phyloP scores from a whole-genome alignment of 352 stramenopile genomes.

The Globisporangium polare region DNA sequence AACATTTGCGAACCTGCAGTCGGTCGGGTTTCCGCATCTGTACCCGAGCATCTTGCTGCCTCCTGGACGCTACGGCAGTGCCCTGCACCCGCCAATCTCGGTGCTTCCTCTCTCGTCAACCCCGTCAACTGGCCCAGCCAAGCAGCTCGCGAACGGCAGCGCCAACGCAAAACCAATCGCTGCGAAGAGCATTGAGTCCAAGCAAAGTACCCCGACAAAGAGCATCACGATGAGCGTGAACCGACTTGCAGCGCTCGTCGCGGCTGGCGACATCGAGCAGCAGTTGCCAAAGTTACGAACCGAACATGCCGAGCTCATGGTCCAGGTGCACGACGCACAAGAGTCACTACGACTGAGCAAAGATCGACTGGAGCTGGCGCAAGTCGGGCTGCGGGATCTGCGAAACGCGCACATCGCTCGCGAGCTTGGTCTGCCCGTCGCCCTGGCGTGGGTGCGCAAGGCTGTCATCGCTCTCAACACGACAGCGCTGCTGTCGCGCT shows the following conservation, averaged over 20 bases:
- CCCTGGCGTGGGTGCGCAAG: slow-evolving; percentile 52
- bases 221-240: slow-evolving; percentile 41
- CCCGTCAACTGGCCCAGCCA: background rate
- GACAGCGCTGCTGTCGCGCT: slow-evolving; percentile 31
- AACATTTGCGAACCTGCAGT: slow-evolving; percentile 31
- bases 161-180: background rate
- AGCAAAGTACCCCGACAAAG: background rate
- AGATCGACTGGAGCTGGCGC: slow-evolving; percentile 51
- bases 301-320: slow-evolving; percentile 65
- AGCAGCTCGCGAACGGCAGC: background rate
- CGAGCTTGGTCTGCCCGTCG: slow-evolving; percentile 50
- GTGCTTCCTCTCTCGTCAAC: slow-evolving; percentile 12
- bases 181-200: background rate
- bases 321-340: slow-evolving; percentile 62
- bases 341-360: slow-evolving; percentile 60
- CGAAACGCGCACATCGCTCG: slow-evolving; percentile 63
- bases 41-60: slow-evolving; percentile 66
- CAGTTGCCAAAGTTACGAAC: slow-evolving; percentile 70
- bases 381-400: slow-evolving; percentile 52
- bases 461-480: slow-evolving; percentile 53
- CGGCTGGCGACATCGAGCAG: slow-evolving; percentile 60
- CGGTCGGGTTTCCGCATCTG: slow-evolving; percentile 35
- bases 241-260: slow-evolving; percentile 49
- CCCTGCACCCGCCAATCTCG: slow-evolving; percentile 14
- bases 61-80: slow-evolving; percentile 13